Percentiles rank a stretch among this genome's conserved stretches.
Evolutionary conservation across 352 stramenopile species (phyloP).

Genomic region (Globisporangium cylindrosporum): DNA sequence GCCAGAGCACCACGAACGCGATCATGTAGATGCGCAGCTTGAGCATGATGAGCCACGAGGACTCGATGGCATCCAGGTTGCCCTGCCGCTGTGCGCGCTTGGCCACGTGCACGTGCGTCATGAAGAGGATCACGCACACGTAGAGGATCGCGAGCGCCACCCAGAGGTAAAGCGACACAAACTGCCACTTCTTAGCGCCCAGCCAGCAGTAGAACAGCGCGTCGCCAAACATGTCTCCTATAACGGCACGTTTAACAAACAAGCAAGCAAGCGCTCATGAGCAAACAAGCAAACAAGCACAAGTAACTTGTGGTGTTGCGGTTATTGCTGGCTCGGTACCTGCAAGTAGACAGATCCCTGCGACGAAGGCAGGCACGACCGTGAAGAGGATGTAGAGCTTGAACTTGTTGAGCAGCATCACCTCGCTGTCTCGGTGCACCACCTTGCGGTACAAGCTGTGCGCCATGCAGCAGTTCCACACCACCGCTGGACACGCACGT

Average conservation of each 20-base stretch:
- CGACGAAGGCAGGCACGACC: constrained; percentile 37
- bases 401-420: constrained; percentile 52
- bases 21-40: constrained; percentile 74
- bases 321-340: constrained; percentile 14
- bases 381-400: constrained; percentile 54
- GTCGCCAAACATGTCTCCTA: constrained; percentile 27
- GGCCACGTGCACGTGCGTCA: constrained; percentile 58
- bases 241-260: neutral
- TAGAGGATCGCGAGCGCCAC: constrained; percentile 63
- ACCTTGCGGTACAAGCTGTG: constrained; percentile 74
- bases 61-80: constrained; percentile 67
- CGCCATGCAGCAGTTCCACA: constrained; percentile 70
- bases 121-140: constrained; percentile 60
- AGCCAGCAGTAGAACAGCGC: constrained; percentile 84
- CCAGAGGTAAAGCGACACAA: constrained; percentile 64
- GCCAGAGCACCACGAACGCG: constrained; percentile 67
- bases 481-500: constrained; percentile 28
- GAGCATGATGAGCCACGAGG: constrained; percentile 52
- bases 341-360: constrained; percentile 35
- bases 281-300: neutral
- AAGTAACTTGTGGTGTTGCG: constrained; percentile 2
- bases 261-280: neutral
- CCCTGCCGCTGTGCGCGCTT: constrained; percentile 33
- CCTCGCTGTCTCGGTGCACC: constrained; percentile 63
- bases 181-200: constrained; percentile 36